Percentiles rank a stretch among this genome's conserved stretches.
phyloP scores from a whole-genome alignment of 768 basidiomycete species.

The Kwoniella sp. region DNA sequence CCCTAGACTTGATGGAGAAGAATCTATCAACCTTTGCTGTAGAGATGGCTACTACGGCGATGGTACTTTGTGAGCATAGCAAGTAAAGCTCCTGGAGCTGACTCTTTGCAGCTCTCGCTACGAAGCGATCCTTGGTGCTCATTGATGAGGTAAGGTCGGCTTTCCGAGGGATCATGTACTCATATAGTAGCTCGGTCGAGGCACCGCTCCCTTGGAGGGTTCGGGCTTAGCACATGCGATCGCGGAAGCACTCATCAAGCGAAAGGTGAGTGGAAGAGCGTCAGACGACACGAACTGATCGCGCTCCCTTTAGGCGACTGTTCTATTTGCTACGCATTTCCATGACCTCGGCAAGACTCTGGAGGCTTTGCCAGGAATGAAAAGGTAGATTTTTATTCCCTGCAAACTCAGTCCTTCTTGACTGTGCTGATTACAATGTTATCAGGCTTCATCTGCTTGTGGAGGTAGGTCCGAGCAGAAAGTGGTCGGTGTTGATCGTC shows the following conservation, averaged over 20 bases:
- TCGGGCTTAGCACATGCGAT: constrained; percentile 58
- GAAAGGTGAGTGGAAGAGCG: constrained; percentile 67
- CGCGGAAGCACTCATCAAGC: constrained; percentile 62
- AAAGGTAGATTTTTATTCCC: too few relatives aligned
- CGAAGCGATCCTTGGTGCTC: constrained; percentile 71
- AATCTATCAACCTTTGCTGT: constrained; percentile 90
- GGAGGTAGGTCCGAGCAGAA: constrained; percentile 61
- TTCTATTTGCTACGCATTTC: constrained; percentile 95
- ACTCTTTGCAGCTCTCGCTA: constrained; percentile 62
- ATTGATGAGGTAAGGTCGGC: constrained; percentile 69
- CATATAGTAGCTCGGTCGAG: constrained; percentile 68
- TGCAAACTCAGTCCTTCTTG: constrained; percentile 49
- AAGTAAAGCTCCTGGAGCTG: neutral
- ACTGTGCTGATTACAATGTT: neutral
- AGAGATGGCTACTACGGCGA: constrained; percentile 89
- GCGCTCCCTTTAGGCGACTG: constrained; percentile 65
- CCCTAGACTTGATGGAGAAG: constrained; percentile 82
- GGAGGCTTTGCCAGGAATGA: constrained; percentile 72
- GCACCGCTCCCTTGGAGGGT: constrained; percentile 78
- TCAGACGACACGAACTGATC: too few relatives aligned
- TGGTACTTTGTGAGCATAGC: constrained; percentile 71
- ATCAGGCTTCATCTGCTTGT: constrained; percentile 78
- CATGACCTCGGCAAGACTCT: constrained; percentile 76
- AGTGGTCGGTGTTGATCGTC: neutral
- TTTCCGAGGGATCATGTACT: neutral